These are phyloP conservation scores for Leersia perrieri DNA, from an alignment of 176 grass and related monocot species.

Conservation along the genomic window DNA sequence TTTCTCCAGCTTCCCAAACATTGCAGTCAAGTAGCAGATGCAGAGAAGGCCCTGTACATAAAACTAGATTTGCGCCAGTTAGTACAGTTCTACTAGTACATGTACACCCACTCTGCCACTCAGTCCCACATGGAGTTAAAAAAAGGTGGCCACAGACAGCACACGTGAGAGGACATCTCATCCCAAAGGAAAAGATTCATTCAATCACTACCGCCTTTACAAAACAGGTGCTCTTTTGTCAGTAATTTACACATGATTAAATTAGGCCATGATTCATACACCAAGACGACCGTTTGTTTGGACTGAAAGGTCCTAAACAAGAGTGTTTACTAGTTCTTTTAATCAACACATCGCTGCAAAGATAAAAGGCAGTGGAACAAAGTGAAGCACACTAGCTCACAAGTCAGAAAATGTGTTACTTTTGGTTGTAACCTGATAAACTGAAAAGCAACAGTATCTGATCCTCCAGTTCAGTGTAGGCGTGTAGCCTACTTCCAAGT, in stretches of 20 bases:
- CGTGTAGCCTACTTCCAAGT: neutral
- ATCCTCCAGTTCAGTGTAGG: neutral
- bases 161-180: conserved; percentile 22
- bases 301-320: neutral
- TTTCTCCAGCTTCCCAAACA: neutral
- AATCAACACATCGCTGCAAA: neutral
- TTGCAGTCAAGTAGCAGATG: neutral
- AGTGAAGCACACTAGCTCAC: neutral
- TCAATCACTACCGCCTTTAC: neutral
- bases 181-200: neutral
- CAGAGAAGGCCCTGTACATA: neutral
- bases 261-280: neutral
- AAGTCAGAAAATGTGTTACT: neutral
- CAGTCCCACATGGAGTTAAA: neutral
- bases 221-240: neutral
- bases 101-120: neutral
- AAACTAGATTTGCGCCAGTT: neutral
- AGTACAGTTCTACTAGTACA: neutral
- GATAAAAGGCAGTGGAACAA: neutral
- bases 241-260: neutral
- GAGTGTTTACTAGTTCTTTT: neutral
- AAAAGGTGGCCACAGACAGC: conserved; percentile 9
- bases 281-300: neutral
- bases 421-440: neutral
- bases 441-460: neutral